phyloP scores from a whole-genome alignment of 2,329 filamentous ascomycete genomes.

The Cladobotryum mycophilum region DNA sequence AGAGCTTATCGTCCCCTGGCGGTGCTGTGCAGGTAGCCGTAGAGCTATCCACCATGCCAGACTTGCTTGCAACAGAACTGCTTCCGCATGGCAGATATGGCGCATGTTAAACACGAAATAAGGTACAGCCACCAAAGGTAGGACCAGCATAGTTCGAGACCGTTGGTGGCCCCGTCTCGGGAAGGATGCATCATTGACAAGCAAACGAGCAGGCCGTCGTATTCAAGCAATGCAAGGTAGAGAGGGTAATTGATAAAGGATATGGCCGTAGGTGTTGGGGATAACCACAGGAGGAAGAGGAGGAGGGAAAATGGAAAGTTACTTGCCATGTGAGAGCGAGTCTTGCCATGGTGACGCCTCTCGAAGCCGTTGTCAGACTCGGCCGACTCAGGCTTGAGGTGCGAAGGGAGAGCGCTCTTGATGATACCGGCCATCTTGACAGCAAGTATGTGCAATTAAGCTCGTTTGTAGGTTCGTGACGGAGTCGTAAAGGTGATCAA shows the following conservation, averaged over 20 bases:
- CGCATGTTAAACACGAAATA: background rate
- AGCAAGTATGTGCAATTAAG: slow-evolving; percentile 11
- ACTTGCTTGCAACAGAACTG: too few species aligned
- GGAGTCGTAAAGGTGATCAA: background rate
- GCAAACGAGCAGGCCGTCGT: background rate
- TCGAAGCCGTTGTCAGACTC: slow-evolving; percentile 44
- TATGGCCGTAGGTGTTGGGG: background rate
- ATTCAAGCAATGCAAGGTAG: background rate
- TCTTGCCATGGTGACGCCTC: slow-evolving; percentile 74
- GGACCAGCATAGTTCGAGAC: background rate
- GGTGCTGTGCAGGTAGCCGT: too few species aligned
- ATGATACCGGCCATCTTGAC: slow-evolving; percentile 62
- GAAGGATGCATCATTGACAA: background rate
- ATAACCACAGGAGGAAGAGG: background rate
- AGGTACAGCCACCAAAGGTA: slow-evolving; percentile 5
- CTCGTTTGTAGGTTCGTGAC: background rate
- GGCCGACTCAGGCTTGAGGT: slow-evolving; percentile 62
- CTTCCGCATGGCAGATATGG: background rate
- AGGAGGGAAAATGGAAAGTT: background rate
- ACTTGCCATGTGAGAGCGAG: slow-evolving; percentile 79
- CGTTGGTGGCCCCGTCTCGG: background rate
- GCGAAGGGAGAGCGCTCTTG: slow-evolving; percentile 73
- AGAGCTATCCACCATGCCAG: too few species aligned
- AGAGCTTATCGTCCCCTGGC: too few species aligned
- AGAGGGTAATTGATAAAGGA: too few species aligned